Conservation (phyloP, 2,329 filamentous ascomycete species). For the Cryphonectria naterciae region DNA sequence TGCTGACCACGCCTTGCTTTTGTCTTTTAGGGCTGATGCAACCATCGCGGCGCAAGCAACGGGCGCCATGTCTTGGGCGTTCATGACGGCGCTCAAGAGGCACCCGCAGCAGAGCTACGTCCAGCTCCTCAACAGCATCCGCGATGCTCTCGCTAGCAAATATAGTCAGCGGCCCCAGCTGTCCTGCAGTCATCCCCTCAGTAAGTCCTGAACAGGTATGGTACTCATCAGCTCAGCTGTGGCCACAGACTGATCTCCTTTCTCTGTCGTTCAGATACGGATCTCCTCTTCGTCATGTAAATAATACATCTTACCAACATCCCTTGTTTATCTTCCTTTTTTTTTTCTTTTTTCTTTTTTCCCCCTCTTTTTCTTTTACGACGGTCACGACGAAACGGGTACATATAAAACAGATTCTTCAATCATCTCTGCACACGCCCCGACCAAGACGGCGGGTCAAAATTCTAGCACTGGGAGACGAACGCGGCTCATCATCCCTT, state of each 20-base stretch:
- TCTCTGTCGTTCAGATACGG: constrained; percentile 53
- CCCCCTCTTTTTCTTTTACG: background rate
- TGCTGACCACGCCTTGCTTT: constrained; percentile 1
- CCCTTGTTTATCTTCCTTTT: background rate
- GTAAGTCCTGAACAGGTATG: constrained; percentile 57
- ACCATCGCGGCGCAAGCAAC: constrained; percentile 88
- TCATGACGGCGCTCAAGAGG: constrained; percentile 90
- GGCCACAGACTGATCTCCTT: constrained; percentile 2
- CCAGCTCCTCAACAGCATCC: constrained; percentile 92
- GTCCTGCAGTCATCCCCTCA: constrained; percentile 93
- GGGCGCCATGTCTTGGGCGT: constrained; percentile 98
- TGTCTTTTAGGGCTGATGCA: constrained; percentile 75
- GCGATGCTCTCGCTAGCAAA: constrained; percentile 84
- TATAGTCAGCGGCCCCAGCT: constrained; percentile 96
- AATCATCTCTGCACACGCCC: background rate
- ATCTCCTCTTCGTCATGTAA: constrained; percentile 67
- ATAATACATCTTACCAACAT: constrained; percentile 5
- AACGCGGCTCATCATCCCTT: background rate
- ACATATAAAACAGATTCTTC: constrained; percentile 9
- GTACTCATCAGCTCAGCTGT: constrained; percentile 8
- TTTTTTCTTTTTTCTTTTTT: background rate
- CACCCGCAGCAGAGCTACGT: constrained; percentile 99
- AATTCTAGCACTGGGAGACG: background rate
- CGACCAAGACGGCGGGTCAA: background rate
- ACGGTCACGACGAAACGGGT: constrained; percentile 16